Evolutionary conservation across 1,139 yeast species (phyloP).

Genomic region (Diutina siamensis): DNA sequence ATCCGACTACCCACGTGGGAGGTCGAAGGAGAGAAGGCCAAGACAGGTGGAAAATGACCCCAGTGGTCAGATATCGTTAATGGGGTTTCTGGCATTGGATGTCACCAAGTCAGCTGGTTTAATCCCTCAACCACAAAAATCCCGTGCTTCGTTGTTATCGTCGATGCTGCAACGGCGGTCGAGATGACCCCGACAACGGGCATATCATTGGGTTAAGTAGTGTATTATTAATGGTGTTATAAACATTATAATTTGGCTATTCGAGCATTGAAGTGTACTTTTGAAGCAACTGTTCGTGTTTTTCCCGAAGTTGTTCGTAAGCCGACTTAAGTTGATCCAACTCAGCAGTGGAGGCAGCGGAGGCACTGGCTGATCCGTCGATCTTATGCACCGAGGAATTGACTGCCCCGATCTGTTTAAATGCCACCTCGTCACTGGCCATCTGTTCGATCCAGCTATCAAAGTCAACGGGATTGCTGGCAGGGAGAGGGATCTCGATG

Average conservation of each 20-base stretch:
- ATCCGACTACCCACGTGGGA: no score
- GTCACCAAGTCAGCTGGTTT: no score
- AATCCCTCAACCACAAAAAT: no score
- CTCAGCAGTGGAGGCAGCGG: background rate
- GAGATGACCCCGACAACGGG: no score
- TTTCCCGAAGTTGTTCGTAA: constrained; percentile 43
- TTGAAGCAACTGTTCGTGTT: constrained; percentile 47
- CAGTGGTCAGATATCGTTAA: constrained; percentile 26
- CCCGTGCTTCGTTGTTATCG: no score
- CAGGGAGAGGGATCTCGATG: constrained; percentile 22
- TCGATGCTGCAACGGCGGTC: no score
- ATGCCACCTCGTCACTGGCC: background rate
- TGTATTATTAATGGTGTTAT: no score
- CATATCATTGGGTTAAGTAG: no score
- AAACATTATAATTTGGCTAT: background rate
- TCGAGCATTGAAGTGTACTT: constrained; percentile 37
- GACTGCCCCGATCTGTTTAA: constrained; percentile 1
- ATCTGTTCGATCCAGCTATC: background rate
- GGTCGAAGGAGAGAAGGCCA: constrained; percentile 14
- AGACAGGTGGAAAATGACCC: constrained; percentile 10
- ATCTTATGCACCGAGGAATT: background rate
- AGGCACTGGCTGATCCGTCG: no score
- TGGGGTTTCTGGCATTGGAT: constrained; percentile 66
- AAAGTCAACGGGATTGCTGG: background rate
- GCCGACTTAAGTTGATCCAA: constrained; percentile 21